Base-by-base conservation (phyloP, 306 rosid genomes). In the Luffa aegyptiaca region DNA sequence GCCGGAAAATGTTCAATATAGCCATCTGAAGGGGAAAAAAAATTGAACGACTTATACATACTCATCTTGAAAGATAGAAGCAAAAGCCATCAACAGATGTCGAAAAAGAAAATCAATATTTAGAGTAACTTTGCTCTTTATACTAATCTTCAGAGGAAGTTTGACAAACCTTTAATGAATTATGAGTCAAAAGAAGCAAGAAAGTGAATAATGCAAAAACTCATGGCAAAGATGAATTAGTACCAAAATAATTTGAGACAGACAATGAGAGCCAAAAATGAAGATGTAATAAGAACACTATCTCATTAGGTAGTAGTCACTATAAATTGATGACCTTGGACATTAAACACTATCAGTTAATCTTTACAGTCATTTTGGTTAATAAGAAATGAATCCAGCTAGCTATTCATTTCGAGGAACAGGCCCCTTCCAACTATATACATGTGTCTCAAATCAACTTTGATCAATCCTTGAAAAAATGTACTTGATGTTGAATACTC, bases 1-100 rank as follows among this genome's bases (percentile, higher is more conserved):
- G 91, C 86, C 0, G 98, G 97, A 87, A 89, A 92, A 84, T 72
- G 89, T 53, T 84, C 91, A 82, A 94, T 87, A 73, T 87, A 94
- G 81, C 93, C 89, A 76, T 90, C 98, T 94, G 91, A 86, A 72
- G 72, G 2, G 21, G 83, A 41, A 26, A 63, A 2, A 78, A 45
- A 13, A 12, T 4, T 31, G 16, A 46, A 2, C 35, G 65, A 42
- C 31, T 26, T 39, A 78, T 21, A 13, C 45, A 39, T 56, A 66
- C 51, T 55, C 59, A 56, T 14, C 51, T 42, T 53, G 31, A 14
- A 55, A 55, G 31, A 77, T 80, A 51, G 77, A 78, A 68, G 69
- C 20, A 12, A 39, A 65, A 80, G 64, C n/a, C 69, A 14, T 21
- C 16, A 75, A 35, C 63, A 36, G 21, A 55, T 37, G 31, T 2